Evolutionary conservation across 2,329 filamentous ascomycete species (phyloP), one percentile per base, ranked within the genome.

Genomic region (Phialophora macrospora): DNA sequence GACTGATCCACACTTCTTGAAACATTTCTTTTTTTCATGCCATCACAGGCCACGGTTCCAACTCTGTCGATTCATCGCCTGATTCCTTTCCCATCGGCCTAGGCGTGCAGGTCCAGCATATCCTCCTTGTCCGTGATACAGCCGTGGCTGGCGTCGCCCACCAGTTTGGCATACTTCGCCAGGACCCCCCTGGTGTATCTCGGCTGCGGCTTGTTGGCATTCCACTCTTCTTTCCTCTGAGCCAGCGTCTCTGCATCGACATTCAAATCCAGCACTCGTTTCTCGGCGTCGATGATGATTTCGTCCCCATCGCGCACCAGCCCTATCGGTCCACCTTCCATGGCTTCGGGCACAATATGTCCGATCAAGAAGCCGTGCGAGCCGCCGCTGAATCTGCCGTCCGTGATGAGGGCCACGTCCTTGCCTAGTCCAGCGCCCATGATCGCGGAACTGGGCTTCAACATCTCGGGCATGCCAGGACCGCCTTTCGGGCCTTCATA

Each of bases 301-400:
- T 83, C 83, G 75, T 96, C 92, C 28, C 92, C 92, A 71, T 96
- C 89, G 72, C 85, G 77, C n/a, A 95, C 90, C 11, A 96, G 83
- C 14, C 86, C 92, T 68, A 96, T 95, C 1, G 92, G 92, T 0
- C 92, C 92, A 57, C 92, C 92, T 70, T 91, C 90, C 75, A 91
- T 89, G 8, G 92, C 92, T 80, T 96, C 92, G 28, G 92, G 92
- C 48, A 93, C 91, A 68, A 96, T 90, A 79, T 95, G 91, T 1
- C 91, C 91, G 73, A 95, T 94, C 72, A 95, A 81, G 84, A 95
- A 95, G 46, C 91, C 91, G 84, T 95, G 91, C 68, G 87, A 90
- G 60, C 91, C 92, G 64, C 92, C 92, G 8, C 87, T 90, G 83
- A 92, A 93, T 46, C 90, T 87, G 0, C 89, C 89, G 72, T 92